Evolutionary conservation across 805 yeast genomes (phyloP).

Genomic region (Komagataella pastoris): DNA sequence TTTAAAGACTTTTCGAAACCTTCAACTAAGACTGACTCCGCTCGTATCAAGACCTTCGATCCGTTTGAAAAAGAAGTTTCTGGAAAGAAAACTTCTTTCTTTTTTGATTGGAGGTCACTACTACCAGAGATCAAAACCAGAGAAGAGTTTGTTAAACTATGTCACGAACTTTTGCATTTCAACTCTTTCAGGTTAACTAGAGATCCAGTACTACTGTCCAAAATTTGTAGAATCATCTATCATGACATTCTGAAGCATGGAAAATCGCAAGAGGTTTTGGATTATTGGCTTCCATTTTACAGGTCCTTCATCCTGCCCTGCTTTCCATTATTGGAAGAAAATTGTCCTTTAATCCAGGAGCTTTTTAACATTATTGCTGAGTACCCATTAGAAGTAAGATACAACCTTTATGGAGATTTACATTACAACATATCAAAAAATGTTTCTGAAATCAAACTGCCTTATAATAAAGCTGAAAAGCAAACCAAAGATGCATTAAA

Average conservation of each 20-base stretch:
- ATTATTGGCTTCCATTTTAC: constrained; percentile 44
- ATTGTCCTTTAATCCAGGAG: constrained; percentile 47
- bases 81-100: constrained; percentile 17
- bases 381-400: constrained; percentile 53
- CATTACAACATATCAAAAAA: constrained; percentile 42
- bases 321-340: constrained; percentile 35
- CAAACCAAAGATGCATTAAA: constrained; percentile 69
- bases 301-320: constrained; percentile 59
- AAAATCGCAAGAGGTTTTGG: constrained; percentile 8
- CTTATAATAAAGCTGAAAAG: constrained; percentile 58
- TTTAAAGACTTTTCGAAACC: neutral
- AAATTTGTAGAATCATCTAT: constrained; percentile 48
- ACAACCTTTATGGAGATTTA: constrained; percentile 72
- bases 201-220: constrained; percentile 33
- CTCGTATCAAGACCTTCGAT: neutral
- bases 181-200: constrained; percentile 42
- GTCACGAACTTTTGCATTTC: constrained; percentile 36
- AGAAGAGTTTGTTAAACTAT: constrained; percentile 32
- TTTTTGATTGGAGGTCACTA: constrained; percentile 36
- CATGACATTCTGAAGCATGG: constrained; percentile 17
- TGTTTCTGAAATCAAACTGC: constrained; percentile 39
- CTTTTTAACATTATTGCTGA: constrained; percentile 38
- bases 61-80: neutral
- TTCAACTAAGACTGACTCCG: neutral
- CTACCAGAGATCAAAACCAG: constrained; percentile 23